These are phyloP conservation scores for Atalantia buxifolia DNA, from an alignment of 345 rosid genomes.

Conservation along the genomic window DNA sequence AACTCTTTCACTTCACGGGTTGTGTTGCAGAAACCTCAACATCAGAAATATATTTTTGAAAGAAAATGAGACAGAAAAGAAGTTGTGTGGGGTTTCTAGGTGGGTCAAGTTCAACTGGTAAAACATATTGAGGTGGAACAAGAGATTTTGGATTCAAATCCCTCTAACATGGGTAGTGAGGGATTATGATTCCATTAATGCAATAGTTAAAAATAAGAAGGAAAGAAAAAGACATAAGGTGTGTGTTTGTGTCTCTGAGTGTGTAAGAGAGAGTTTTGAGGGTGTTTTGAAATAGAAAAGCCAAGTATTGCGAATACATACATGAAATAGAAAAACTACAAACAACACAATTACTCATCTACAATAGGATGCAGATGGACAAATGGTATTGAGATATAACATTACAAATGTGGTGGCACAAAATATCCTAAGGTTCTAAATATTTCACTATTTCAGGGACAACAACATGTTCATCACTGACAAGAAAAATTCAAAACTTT, in stretches of 20 bases:
- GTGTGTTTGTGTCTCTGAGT: not conserved
- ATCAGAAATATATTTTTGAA: not conserved
- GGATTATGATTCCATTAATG: not conserved
- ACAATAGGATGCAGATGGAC: not conserved
- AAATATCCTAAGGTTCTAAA: not conserved
- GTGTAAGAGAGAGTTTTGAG: not conserved
- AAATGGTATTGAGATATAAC: not conserved
- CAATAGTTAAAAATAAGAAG: not conserved
- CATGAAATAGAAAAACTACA: not conserved
- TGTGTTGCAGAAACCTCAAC: not conserved
- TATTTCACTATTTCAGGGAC: not conserved
- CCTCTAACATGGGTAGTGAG: too few species aligned
- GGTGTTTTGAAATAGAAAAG: not conserved
- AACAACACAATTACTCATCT: not conserved
- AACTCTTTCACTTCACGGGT: not conserved
- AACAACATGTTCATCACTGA: not conserved
- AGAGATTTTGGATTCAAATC: too few species aligned
- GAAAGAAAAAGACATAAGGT: not conserved
- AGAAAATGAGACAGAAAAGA: not conserved
- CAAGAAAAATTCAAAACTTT: not conserved
- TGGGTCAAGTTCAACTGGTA: not conserved
- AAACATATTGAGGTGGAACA: not conserved
- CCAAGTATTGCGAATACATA: not conserved
- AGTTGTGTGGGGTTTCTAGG: not conserved
- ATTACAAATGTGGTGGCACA: not conserved